Percentiles rank a stretch among this genome's conserved stretches.
These are phyloP conservation scores for Auricularia heimuer DNA, from an alignment of 768 basidiomycete species.

Conservation along the genomic window DNA sequence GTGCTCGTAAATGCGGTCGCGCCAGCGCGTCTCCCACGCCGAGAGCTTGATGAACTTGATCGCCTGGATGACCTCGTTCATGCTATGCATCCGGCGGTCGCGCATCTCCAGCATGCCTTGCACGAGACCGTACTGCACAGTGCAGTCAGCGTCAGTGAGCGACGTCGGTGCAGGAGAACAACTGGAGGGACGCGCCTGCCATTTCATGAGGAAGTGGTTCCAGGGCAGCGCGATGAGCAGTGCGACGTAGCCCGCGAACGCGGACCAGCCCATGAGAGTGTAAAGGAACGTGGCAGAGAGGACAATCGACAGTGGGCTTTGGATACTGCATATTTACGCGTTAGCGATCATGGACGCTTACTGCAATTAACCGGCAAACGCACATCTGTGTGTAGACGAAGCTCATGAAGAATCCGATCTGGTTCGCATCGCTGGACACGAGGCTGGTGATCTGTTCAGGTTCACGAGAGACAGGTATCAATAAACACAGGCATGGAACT, in stretches of 20 bases:
- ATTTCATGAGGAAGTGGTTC: neutral
- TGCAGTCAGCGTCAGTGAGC: no score
- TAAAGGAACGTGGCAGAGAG: neutral
- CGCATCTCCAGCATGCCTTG: neutral
- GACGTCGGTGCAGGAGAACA: no score
- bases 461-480: no score
- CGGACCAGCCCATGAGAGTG: neutral
- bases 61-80: slow-evolving; percentile 1
- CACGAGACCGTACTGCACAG: neutral
- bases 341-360: neutral
- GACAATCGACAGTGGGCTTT: neutral
- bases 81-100: neutral
- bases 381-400: neutral
- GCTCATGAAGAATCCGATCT: no score
- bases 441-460: neutral
- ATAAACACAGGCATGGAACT: no score
- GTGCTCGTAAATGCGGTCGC: neutral
- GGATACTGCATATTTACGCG: neutral
- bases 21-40: neutral
- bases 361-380: neutral
- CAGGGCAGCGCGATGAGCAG: neutral
- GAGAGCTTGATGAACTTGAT: slow-evolving; percentile 3
- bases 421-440: neutral
- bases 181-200: neutral
- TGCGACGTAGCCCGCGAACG: neutral